Evolutionary conservation across 768 basidiomycete species (phyloP).

Genomic region (Suillus sp.): DNA sequence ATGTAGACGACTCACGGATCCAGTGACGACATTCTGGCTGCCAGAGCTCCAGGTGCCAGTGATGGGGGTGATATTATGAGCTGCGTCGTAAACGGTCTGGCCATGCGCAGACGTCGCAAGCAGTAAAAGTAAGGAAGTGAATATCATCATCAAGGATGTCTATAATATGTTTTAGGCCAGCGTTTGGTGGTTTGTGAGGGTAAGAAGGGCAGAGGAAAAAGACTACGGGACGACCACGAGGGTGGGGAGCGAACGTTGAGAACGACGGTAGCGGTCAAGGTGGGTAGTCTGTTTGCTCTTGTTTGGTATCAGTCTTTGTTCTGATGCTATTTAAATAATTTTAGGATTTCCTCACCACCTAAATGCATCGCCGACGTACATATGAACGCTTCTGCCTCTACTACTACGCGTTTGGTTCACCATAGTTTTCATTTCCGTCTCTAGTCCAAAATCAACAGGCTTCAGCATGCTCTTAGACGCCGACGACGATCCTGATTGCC

Average conservation of each 20-base stretch:
- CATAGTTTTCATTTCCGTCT: constrained; percentile 1
- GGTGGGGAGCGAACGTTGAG: constrained; percentile 24
- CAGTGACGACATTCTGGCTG: constrained; percentile 73
- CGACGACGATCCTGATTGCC: neutral
- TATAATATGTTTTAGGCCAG: constrained; percentile 6
- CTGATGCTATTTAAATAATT: neutral
- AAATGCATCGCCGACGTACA: neutral
- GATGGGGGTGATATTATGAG: constrained; percentile 70
- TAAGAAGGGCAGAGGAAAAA: constrained; percentile 8
- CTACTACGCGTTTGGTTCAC: neutral
- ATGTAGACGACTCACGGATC: constrained; percentile 60
- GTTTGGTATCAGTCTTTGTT: constrained; percentile 23
- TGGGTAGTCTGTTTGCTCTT: constrained; percentile 26
- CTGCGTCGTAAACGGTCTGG: constrained; percentile 44
- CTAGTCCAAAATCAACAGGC: neutral
- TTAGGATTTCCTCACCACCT: neutral
- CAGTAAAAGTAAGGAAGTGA: constrained; percentile 27
- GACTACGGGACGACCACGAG: constrained; percentile 16
- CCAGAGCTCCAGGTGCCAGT: constrained; percentile 88
- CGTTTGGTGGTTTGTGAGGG: neutral
- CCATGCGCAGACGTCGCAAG: constrained; percentile 34
- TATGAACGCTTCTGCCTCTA: neutral
- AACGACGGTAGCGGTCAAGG: constrained; percentile 39
- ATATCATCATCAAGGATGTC: constrained; percentile 23
- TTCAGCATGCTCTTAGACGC: neutral